phyloP scores from a whole-genome alignment of 2,329 filamentous ascomycete species.

The Leptodontidium sp. region DNA sequence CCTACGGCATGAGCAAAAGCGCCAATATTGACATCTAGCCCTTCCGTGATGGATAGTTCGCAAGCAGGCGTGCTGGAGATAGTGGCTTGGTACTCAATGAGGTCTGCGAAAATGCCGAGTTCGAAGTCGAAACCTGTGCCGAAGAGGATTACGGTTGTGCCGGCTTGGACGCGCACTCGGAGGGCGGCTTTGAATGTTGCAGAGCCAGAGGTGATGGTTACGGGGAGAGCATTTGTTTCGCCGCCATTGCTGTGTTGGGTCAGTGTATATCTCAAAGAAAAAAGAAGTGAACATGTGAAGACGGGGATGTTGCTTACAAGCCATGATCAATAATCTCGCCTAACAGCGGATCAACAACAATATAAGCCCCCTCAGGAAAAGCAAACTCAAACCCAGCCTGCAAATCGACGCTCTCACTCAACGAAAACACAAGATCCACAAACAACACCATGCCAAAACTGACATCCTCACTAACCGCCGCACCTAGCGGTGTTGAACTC shows the following conservation, averaged over 20 bases:
- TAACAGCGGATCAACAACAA: slow-evolving; percentile 39
- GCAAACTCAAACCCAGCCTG: slow-evolving; percentile 39
- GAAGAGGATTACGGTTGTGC: slow-evolving; percentile 37
- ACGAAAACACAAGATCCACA: slow-evolving; percentile 39
- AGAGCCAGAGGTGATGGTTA: slow-evolving; percentile 34
- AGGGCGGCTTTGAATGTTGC: slow-evolving; percentile 38
- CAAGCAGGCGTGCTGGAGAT: slow-evolving; percentile 30
- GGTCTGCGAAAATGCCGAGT: slow-evolving; percentile 36
- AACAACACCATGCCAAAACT: slow-evolving; percentile 35
- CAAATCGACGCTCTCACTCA: slow-evolving; percentile 36
- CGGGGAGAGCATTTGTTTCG: slow-evolving; percentile 34
- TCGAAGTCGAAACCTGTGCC: slow-evolving; percentile 37
- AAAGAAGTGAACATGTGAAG: neutral
- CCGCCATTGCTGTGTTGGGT: slow-evolving; percentile 30
- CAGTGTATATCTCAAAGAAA: slow-evolving; percentile 7
- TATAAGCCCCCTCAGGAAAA: slow-evolving; percentile 37
- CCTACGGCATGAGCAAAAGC: slow-evolving; percentile 36
- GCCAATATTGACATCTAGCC: slow-evolving; percentile 36
- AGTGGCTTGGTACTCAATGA: slow-evolving; percentile 37
- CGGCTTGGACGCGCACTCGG: slow-evolving; percentile 37
- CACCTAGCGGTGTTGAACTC: slow-evolving; percentile 27
- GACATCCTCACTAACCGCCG: slow-evolving; percentile 35
- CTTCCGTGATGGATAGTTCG: slow-evolving; percentile 30
- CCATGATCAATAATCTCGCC: slow-evolving; percentile 36
- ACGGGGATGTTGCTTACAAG: slow-evolving; percentile 30